A percentile compares a stretch with the other conserved stretches of the same genome.
phyloP scores from a whole-genome alignment of 768 basidiomycete species.

The Tulasnella sp. region DNA sequence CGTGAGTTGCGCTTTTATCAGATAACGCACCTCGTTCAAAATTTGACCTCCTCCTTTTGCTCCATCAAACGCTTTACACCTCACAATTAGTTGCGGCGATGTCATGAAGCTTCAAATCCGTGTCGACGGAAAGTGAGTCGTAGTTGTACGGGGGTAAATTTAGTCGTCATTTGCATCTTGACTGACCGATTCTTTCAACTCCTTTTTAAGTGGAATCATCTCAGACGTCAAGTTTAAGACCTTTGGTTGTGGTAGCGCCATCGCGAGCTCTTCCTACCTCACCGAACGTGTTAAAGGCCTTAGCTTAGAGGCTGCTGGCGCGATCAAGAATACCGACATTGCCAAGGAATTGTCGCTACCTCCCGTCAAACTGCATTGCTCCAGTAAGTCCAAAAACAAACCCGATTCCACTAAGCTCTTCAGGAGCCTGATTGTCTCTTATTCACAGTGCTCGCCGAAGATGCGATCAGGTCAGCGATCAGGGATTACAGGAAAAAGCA shows the following conservation, averaged over 20 bases:
- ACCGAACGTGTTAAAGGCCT: slow-evolving; percentile 96
- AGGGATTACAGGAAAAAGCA: slow-evolving; percentile 86
- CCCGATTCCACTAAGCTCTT: slow-evolving; percentile 16
- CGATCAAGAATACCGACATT: slow-evolving; percentile 98
- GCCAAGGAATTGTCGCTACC: slow-evolving; percentile 93
- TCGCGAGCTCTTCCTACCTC: slow-evolving; percentile 97
- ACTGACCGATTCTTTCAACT: not conserved
- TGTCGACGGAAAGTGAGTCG: slow-evolving; percentile 65
- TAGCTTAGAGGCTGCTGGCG: slow-evolving; percentile 84
- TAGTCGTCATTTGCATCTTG: not conserved
- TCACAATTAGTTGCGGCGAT: slow-evolving; percentile 66
- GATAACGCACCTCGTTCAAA: slow-evolving; percentile 5
- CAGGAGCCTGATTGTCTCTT: slow-evolving; percentile 20
- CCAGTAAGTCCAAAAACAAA: slow-evolving; percentile 63
- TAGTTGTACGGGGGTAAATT: slow-evolving; percentile 12
- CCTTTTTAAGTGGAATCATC: slow-evolving; percentile 54
- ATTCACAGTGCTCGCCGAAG: slow-evolving; percentile 80
- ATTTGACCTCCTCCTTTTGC: not conserved
- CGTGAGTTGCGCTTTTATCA: slow-evolving; percentile 42
- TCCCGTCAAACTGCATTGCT: slow-evolving; percentile 92
- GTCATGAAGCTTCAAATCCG: slow-evolving; percentile 99
- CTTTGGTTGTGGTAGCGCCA: slow-evolving; percentile 96
- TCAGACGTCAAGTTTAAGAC: slow-evolving; percentile 99
- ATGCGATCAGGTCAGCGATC: slow-evolving; percentile 97
- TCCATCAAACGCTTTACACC: not conserved